Base-by-base conservation (phyloP, 345 rosid species). In the Euphorbia peplus region DNA sequence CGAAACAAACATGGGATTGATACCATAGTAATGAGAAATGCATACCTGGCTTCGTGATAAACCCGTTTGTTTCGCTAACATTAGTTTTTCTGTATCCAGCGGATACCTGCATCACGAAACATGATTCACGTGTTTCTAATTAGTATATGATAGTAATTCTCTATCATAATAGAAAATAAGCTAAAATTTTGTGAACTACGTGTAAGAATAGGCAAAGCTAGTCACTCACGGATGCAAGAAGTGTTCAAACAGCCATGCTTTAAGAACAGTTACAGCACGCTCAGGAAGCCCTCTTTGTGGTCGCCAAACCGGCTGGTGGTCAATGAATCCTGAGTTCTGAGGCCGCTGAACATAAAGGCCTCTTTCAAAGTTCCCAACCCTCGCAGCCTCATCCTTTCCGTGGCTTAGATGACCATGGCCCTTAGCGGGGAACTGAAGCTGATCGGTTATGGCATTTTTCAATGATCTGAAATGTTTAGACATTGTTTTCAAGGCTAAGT, bases 231-330 rank as follows among this genome's bases (percentile, higher is more conserved):
- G 80, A 42, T 76, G 80, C 10, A 76, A 59, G 44, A 76, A 76
- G 61, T 76, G 80, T 37, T 76, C 76, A 58, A 76, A 76, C 57
- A 76, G 52, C 80, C 80, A 76, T 35, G 66, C 26, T 54, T 48
- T 72, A 32, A 76, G 80, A 11, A 76, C 70, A 39, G 70, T 60
- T 0, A 76, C 80, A 32, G 80, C 76, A 15, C 57, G 76, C 47
- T 68, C 76, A 32, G 80, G 80, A 52, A 76, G 73, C 18, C 76
- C 76, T 29, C 73, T 76, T 25, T 76, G 80, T 2, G 80, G 62
- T 71, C 80, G 66, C 70, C 80, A 76, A 22, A 68, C 76, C 30
- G 72, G 70, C 56, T 64, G 67, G 18, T 57, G 73, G 30, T 67
- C 68, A n/a, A 16, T 29, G 22, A 73, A 66, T 30, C 66, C 42